Evolutionary conservation across 192 early-diverging fungal species (phyloP), one percentile per base, ranked within the genome.

Genomic region (Entomortierella lignicola): DNA sequence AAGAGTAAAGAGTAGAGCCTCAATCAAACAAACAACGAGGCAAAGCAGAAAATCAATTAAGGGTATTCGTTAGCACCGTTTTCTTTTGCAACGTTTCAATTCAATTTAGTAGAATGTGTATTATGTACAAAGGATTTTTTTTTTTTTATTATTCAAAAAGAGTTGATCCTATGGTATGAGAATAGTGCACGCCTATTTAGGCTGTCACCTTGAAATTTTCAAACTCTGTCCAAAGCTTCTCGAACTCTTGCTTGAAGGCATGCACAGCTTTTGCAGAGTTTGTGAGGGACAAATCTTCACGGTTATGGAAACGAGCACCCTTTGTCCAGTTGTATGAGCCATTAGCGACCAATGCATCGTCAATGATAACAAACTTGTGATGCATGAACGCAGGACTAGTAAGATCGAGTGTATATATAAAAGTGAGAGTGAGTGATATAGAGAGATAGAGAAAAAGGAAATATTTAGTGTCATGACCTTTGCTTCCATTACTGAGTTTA

Each of bases 321-420:
- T 88, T 88, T 11, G 85, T 84, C 87, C 87, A 89, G 77, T 89
- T 89, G 67, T 82, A 89, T 17, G 90, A 91, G 2, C 92, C 92
- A 43, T 83, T 79, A 72, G 88, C 86, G 4, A 92, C 75, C 15
- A 87, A 70, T 51, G 66, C 79, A 60, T 82, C 72, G 69, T 92
- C 90, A 30, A 91, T 84, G 32, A 91, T 69, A 3, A 87, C 89
- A 75, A 92, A 93, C 67, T 93, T 93, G 58, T 91, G 85, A 61
- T 93, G 92, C 92, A 93, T 93, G 32, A 75, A 72, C 0, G 80
- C 74, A 12, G 57, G 51, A 20, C 83, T 85, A 65, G 15, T n/a
- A n/a, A 54, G 30, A 62, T 11, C n/a, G 48, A 50, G 26, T 18
- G 27, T 20, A 59, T 53, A 23, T 5, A 43, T 53, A 31, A 21